Evolutionary conservation across 2,329 filamentous ascomycete genomes (phyloP), one percentile per base, ranked within the genome.

Genomic region (Botrytis tulipae): DNA sequence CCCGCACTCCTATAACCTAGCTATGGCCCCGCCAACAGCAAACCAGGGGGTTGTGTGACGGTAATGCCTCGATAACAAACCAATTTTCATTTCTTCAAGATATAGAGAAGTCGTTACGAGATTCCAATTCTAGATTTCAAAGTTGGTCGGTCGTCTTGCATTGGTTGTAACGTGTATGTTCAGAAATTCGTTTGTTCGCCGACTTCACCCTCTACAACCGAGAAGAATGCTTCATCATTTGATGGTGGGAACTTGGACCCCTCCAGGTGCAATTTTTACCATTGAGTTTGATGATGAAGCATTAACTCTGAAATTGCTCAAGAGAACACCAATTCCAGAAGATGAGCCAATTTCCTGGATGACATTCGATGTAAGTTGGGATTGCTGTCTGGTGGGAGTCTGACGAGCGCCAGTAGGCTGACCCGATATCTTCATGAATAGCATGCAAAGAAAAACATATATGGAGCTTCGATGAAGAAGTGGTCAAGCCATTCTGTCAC

Each of bases 311-410:
- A 88, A 91, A 77, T 83, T 96, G 79, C 84, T 97, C 80, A 94
- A 95, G 84, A 90, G 91, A 78, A 96, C 93, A 1, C 89, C 90
- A 74, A 96, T 97, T 73, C 91, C 93, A 7, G 83, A 92, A 70
- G 92, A 95, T 76, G 93, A 97, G 83, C 93, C 94, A 12, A 96
- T 97, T 77, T 97, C 93, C 74, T 97, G 94, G 94, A 95, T 97
- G 92, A 91, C 93, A 25, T 95, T 97, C 80, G 92, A 93, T 82
- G 93, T 94, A 85, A 84, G 91, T 80, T 25, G n/a, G 32, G 18
- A 57, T 54, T 44, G 10, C 57, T 51, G 60, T 73, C 63, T 76
- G 68, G 75, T 78, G 79, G 67, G 79, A 40, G 54, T 25, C 37
- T 44, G 40, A 29, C 37, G 18, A 20, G 42, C 57, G 48, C 14